A percentile compares a stretch with the other conserved stretches of the same genome.
These are phyloP conservation scores for Paramyrothecium roridum DNA, from an alignment of 2,329 filamentous ascomycete species.

Conservation along the genomic window DNA sequence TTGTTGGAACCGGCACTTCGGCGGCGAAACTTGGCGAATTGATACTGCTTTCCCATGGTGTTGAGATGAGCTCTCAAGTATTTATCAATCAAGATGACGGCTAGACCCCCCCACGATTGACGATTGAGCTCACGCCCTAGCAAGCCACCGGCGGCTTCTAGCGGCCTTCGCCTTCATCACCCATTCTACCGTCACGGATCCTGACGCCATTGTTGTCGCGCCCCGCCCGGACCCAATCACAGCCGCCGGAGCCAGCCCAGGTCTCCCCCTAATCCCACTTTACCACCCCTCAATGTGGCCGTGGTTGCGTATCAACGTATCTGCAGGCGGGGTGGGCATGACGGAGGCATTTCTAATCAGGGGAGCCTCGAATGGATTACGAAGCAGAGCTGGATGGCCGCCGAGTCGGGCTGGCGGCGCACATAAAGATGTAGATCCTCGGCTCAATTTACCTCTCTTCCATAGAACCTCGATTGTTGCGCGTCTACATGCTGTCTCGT, in stretches of 20 bases:
- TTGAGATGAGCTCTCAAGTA: no score
- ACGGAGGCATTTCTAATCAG: neutral
- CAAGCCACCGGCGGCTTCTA: neutral
- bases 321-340: neutral
- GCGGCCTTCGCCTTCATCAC: neutral
- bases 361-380: neutral
- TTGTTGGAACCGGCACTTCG: no score
- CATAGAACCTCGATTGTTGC: neutral
- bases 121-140: no score
- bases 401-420: no score
- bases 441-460: no score
- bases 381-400: neutral
- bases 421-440: no score
- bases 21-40: no score
- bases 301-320: neutral
- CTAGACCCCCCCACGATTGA: no score
- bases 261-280: neutral
- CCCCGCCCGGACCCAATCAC: neutral
- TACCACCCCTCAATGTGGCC: neutral
- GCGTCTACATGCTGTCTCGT: slow-evolving; percentile 18
- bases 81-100: no score
- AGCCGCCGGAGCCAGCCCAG: neutral
- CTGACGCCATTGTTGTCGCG: neutral
- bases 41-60: no score
- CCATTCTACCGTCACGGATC: neutral